These are phyloP conservation scores for Suillus sp. DNA, from an alignment of 768 basidiomycete species.

Conservation along the genomic window DNA sequence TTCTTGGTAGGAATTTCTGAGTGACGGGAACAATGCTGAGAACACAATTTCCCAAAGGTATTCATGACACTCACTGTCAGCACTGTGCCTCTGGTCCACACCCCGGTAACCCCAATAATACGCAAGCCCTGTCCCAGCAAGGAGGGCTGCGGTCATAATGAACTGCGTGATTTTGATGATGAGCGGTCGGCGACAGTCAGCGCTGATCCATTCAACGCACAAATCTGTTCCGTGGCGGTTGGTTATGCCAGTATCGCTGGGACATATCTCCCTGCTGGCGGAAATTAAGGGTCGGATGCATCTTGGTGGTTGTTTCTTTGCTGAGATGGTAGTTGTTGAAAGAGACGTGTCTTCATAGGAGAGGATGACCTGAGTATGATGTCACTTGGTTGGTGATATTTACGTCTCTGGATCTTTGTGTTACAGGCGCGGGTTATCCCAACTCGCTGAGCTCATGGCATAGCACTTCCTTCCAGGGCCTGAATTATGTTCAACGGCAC, in stretches of 20 bases:
- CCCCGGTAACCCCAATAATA: conserved; percentile 41
- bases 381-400: conserved; percentile 24
- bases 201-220: conserved; percentile 19
- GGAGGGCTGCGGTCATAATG: conserved; percentile 29
- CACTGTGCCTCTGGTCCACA: conserved; percentile 33
- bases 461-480: not conserved
- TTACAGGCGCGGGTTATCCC: not conserved
- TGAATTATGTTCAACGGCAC: not conserved
- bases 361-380: conserved; percentile 26
- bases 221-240: conserved; percentile 35
- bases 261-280: conserved; percentile 28
- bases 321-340: conserved; percentile 8
- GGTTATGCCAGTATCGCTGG: conserved; percentile 36
- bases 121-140: conserved; percentile 33
- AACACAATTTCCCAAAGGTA: not conserved
- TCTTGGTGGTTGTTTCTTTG: conserved; percentile 14
- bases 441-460: not conserved
- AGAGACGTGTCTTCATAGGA: conserved; percentile 23
- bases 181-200: not conserved
- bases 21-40: not conserved
- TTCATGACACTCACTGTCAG: conserved; percentile 23
- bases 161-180: conserved; percentile 22
- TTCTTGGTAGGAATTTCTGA: not conserved
- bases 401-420: conserved; percentile 1
- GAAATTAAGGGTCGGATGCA: conserved; percentile 27